A percentile compares a stretch with the other conserved stretches of the same genome.
phyloP scores from a whole-genome alignment of 306 rosid genomes.

The Prosopis cineraria region DNA sequence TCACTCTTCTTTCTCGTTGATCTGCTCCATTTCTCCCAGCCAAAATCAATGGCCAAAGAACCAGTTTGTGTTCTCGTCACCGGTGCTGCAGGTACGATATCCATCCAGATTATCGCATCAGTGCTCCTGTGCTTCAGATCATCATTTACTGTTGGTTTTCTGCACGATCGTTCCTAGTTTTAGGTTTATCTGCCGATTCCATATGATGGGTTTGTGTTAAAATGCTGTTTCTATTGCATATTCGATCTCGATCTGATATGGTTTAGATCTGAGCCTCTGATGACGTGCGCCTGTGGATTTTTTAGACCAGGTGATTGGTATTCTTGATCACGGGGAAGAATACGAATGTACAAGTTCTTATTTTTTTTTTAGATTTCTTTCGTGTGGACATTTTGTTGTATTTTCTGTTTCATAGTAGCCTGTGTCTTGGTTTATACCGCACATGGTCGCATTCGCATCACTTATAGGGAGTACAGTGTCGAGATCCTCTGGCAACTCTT shows the following conservation, averaged over 20 bases:
- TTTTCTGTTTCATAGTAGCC: background rate
- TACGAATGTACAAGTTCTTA: background rate
- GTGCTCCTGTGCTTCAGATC: background rate
- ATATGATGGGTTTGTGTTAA: background rate
- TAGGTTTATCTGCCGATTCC: background rate
- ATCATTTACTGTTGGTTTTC: background rate
- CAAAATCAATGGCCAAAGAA: slow-evolving; percentile 64
- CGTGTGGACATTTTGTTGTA: background rate
- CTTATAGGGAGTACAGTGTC: background rate
- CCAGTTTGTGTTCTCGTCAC: slow-evolving; percentile 90
- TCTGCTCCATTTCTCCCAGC: slow-evolving; percentile 30
- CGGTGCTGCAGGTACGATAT: slow-evolving; percentile 77
- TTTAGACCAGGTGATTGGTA: background rate
- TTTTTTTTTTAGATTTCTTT: background rate
- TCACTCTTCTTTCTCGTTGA: background rate
- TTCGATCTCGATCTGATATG: slow-evolving; percentile 18
- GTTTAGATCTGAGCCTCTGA: slow-evolving; percentile 34
- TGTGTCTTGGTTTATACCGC: background rate
- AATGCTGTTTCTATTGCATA: background rate
- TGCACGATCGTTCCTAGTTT: slow-evolving; percentile 19
- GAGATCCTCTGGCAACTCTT: background rate
- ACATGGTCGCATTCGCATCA: background rate
- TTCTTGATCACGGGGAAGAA: background rate
- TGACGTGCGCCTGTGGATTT: background rate
- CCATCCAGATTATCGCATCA: background rate